These are phyloP conservation scores for Fusarium setosum DNA, from an alignment of 2,329 filamentous ascomycete species.

Conservation along the genomic window DNA sequence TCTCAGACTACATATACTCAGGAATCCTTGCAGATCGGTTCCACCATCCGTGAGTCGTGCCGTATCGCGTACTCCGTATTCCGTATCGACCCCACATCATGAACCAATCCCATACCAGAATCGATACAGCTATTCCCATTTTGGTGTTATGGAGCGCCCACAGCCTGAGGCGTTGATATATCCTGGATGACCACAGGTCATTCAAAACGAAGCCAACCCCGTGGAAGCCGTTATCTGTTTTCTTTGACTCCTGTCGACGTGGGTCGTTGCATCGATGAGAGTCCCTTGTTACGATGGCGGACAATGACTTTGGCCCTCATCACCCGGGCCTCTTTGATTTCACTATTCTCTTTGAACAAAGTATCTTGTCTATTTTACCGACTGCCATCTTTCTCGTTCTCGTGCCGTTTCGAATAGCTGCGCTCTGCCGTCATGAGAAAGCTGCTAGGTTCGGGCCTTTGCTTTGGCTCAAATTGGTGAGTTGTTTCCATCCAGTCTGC, in stretches of 20 bases:
- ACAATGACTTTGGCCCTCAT: slow-evolving; percentile 41
- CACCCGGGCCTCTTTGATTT: slow-evolving; percentile 44
- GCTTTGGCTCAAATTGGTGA: slow-evolving; percentile 40
- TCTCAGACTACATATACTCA: too few relatives aligned
- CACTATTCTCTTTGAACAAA: slow-evolving; percentile 46
- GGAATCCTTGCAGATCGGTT: too few relatives aligned
- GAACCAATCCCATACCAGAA: background rate
- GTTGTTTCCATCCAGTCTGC: fast-evolving
- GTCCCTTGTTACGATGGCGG: slow-evolving; percentile 12
- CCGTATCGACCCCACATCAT: slow-evolving; percentile 5
- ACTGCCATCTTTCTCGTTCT: slow-evolving; percentile 40
- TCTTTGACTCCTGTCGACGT: background rate
- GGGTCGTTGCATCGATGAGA: background rate
- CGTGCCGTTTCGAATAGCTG: slow-evolving; percentile 27
- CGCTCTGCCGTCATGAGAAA: slow-evolving; percentile 17
- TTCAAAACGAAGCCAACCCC: background rate
- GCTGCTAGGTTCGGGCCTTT: slow-evolving; percentile 7
- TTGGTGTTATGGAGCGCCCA: slow-evolving; percentile 23
- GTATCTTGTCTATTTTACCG: slow-evolving; percentile 44
- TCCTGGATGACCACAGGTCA: background rate
- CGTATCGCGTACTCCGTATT: slow-evolving; percentile 17
- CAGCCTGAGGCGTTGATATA: background rate
- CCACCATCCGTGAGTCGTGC: too few relatives aligned
- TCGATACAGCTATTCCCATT: background rate
- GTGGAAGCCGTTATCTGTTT: background rate